These are phyloP conservation scores for Emiliania huxleyi DNA, from an alignment of 78 protist species.

Conservation along the genomic window DNA sequence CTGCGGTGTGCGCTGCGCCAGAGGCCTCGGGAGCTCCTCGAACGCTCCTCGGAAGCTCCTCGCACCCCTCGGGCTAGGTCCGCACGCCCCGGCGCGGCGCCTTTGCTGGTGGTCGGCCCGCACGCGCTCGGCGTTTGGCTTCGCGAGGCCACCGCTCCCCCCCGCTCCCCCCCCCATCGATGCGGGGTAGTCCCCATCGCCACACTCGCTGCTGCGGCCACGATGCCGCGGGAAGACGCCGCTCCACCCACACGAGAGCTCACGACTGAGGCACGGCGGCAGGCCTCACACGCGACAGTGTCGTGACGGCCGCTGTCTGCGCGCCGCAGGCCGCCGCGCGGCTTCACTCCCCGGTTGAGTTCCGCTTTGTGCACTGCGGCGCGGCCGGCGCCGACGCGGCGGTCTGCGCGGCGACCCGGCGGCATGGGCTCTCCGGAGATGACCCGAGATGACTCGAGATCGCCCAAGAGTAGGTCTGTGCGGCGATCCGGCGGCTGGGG, in stretches of 20 bases:
- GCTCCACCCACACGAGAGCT: no score
- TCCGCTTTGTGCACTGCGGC: neutral
- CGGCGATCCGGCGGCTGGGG: neutral
- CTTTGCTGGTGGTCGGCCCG: constrained; percentile 34
- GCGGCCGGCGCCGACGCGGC: neutral
- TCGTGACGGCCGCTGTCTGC: no score
- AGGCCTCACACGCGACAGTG: no score
- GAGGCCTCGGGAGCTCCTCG: neutral
- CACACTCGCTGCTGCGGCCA: neutral
- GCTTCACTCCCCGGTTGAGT: neutral
- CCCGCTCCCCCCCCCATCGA: neutral
- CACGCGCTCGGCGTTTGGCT: constrained; percentile 31
- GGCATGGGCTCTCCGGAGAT: neutral
- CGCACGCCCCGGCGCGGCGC: neutral
- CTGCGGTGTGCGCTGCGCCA: neutral
- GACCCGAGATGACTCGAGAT: no score
- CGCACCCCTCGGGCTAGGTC: no score
- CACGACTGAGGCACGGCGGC: no score
- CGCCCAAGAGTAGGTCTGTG: neutral
- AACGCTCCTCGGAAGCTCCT: no score
- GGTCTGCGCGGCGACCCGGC: neutral
- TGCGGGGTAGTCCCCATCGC: neutral
- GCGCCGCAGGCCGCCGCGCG: no score
- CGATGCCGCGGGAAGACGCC: no score
- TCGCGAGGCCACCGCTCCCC: neutral